These are phyloP conservation scores for Coemansia sp. DNA, from an alignment of 192 early-diverging fungal species.

Conservation along the genomic window DNA sequence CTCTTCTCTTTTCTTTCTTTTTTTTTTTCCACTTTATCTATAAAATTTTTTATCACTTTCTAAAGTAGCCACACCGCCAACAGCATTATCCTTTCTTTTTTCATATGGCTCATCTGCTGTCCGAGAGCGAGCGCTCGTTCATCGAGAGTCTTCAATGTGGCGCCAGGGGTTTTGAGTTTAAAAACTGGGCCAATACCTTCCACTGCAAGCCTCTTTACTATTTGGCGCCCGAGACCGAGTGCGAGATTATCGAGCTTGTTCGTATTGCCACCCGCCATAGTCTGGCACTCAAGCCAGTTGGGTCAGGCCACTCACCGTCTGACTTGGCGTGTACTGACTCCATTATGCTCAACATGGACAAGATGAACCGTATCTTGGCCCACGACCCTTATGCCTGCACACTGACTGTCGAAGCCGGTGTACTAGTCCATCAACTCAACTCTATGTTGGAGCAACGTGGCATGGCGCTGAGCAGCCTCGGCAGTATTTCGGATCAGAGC, in stretches of 20 bases:
- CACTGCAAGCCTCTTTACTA: constrained; percentile 60
- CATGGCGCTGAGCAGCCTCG: constrained; percentile 69
- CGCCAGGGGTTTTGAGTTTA: constrained; percentile 36
- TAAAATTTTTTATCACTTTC: too few species aligned
- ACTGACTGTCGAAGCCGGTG: constrained; percentile 68
- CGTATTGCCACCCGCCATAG: constrained; percentile 33
- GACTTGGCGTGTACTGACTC: constrained; percentile 69
- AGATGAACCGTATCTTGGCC: constrained; percentile 59
- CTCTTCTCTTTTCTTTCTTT: not conserved
- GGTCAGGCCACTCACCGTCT: constrained; percentile 76
- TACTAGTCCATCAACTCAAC: constrained; percentile 66
- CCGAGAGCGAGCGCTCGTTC: constrained; percentile 22
- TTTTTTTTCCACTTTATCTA: not conserved
- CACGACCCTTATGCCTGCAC: constrained; percentile 55
- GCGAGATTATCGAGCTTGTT: constrained; percentile 63
- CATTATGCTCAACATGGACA: constrained; percentile 72
- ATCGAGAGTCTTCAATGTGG: constrained; percentile 25
- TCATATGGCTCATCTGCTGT: constrained; percentile 7
- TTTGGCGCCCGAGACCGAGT: constrained; percentile 63
- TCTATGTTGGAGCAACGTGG: constrained; percentile 56
- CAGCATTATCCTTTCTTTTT: too few species aligned
- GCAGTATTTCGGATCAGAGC: constrained; percentile 76
- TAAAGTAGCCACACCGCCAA: not conserved
- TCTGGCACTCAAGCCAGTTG: constrained; percentile 65
- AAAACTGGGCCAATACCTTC: constrained; percentile 75